Evolutionary conservation across 331 rosid species (phyloP).

Genomic region (Acacia concinna): DNA sequence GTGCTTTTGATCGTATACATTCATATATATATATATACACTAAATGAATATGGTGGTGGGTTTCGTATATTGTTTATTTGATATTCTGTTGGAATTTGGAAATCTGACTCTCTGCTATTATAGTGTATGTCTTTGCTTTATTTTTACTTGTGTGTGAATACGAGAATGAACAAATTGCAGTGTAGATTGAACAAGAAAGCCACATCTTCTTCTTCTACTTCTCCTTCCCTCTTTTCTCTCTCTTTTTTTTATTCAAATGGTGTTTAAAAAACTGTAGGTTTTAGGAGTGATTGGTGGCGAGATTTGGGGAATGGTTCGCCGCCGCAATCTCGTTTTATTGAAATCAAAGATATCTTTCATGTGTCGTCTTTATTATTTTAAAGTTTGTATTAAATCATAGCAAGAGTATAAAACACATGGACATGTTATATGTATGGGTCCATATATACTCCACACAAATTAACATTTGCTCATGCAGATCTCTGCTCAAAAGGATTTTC

Average conservation of each 20-base stretch:
- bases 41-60: conserved; percentile 19
- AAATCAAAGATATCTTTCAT: conserved; percentile 46
- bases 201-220: neutral
- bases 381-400: neutral
- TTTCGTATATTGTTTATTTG: conserved; percentile 16
- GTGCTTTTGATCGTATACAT: conserved; percentile 29
- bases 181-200: conserved; percentile 5
- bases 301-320: conserved; percentile 74
- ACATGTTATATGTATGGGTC: neutral
- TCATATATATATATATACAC: conserved; percentile 17
- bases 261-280: conserved; percentile 33
- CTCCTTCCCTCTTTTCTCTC: neutral
- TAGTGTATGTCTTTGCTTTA: neutral
- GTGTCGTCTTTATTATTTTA: conserved; percentile 21
- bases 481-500: neutral
- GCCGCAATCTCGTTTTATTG: conserved; percentile 62
- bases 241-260: neutral
- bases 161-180: conserved; percentile 33
- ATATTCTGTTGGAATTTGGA: neutral
- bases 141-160: conserved; percentile 1
- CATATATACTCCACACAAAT: no score
- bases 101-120: conserved; percentile 3
- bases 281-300: conserved; percentile 88
- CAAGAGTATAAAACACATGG: neutral
- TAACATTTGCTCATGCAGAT: conserved; percentile 5